Conservation (phyloP, 176 grass and related monocot species). For the Zizania latifolia region DNA sequence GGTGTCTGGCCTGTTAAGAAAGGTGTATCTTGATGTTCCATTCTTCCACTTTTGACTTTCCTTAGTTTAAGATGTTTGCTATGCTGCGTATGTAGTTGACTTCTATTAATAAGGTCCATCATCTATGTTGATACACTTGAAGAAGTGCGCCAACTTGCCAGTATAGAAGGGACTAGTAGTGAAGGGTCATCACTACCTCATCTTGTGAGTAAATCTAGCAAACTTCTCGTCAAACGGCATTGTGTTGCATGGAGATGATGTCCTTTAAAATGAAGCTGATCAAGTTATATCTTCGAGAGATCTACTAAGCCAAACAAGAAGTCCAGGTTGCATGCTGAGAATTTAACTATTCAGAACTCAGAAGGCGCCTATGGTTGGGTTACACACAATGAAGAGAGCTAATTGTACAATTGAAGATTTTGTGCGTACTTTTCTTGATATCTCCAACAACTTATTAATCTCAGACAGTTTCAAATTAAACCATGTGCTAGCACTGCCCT, state of each 20-base stretch:
- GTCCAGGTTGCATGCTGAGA: constrained; percentile 22
- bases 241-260: constrained; percentile 11
- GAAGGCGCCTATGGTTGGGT: constrained; percentile 48
- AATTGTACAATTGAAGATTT: constrained; percentile 94
- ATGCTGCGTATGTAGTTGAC: no score
- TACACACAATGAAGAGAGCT: constrained; percentile 64
- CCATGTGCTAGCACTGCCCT: not conserved
- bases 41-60: no score
- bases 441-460: not conserved
- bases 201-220: not conserved
- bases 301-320: constrained; percentile 26
- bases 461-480: not conserved
- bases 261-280: constrained; percentile 14
- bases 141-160: no score
- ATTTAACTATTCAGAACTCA: constrained; percentile 22
- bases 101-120: no score
- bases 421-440: constrained; percentile 40
- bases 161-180: no score
- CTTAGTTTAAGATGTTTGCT: no score
- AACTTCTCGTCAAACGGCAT: not conserved
- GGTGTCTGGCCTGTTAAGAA: no score
- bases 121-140: no score
- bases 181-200: no score
- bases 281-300: constrained; percentile 20
- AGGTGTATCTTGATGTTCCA: no score